Evolutionary conservation across 495 filamentous ascomycete genomes (phyloP), one percentile per base, ranked within the genome.

Genomic region (Penicillium pulvis): DNA sequence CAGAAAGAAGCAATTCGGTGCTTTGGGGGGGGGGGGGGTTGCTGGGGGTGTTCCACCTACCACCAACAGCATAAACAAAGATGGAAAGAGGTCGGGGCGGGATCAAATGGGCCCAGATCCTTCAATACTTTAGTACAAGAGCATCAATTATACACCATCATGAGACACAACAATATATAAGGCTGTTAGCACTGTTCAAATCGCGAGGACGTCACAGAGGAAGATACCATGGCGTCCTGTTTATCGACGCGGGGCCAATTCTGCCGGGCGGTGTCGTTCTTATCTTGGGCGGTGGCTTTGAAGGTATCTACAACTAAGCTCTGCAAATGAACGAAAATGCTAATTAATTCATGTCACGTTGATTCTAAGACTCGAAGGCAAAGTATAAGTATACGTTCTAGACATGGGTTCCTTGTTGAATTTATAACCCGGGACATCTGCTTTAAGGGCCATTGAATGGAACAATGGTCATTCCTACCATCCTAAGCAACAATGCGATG

Each of bases 161-260:
- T 56, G n/a, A 35, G 36, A 8, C 36, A 9, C 6, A 39, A 36
- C 23, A 49, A 39, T 17, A 44, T 23, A 31, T 45, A 33, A 39
- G 16, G 35, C 24, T 35, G 30, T 30, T 1, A 7, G 12, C 6
- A 4, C 8, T 20, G 23, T 52, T 28, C 3, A 12, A 35, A 53
- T 49, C 23, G n/a, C 10, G 20, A 28, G 20, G 49, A 49, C 36
- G 47, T 6, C 47, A 28, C 14, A 39, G 54, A 33, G 48, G 44
- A 41, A 58, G 31, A 49, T n/a, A 58, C 65, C 74, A 70, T 75
- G 74, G 68, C 71, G 56, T 72, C 2, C 31, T 61, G 64, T 65
- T 68, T 69, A 67, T 69, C 70, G 52, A 66, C 65, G 70, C 64
- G 71, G 71, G 72, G 72, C 57, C 31, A 11, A 65, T 75, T 72